Percentiles rank a stretch among this genome's conserved stretches.
Evolutionary conservation across 2,329 filamentous ascomycete genomes (phyloP).

Genomic region (Phyllosticta capitalensis): DNA sequence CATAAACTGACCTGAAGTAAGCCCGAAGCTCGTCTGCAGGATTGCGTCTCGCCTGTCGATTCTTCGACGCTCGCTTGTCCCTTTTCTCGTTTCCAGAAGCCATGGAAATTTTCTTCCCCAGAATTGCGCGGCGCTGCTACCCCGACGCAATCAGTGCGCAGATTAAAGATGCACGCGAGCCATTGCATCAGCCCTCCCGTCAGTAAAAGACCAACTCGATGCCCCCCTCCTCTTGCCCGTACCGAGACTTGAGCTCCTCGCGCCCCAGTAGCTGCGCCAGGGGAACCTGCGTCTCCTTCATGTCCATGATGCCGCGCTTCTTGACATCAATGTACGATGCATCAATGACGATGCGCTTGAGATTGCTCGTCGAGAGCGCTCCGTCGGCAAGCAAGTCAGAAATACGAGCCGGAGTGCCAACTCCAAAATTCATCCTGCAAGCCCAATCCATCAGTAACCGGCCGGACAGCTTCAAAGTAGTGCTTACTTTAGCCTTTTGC

Average conservation of each 20-base stretch:
- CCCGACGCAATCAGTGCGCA: not conserved
- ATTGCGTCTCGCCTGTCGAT: not conserved
- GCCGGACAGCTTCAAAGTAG: not conserved
- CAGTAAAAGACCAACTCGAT: conserved; percentile 12
- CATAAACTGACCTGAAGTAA: not conserved
- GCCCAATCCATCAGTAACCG: conserved; percentile 18
- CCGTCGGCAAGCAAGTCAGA: conserved; percentile 74
- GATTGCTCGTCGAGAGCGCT: conserved; percentile 57
- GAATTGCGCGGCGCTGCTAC: not conserved
- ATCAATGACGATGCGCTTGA: conserved; percentile 79
- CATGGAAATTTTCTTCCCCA: not conserved
- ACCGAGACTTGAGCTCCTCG: conserved; percentile 61
- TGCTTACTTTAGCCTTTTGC: conserved; percentile 49
- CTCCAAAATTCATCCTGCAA: conserved; percentile 61
- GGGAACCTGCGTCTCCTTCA: conserved; percentile 83
- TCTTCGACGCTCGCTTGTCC: not conserved
- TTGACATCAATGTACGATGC: conserved; percentile 91
- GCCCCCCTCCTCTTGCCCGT: conserved; percentile 29
- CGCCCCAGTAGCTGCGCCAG: conserved; percentile 65
- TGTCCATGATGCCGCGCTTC: conserved; percentile 86
- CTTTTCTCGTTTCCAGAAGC: not conserved
- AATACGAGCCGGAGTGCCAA: conserved; percentile 79
- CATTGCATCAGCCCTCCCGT: not conserved
- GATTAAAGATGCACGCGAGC: not conserved
- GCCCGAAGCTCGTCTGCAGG: not conserved